A percentile compares a stretch with the other conserved stretches of the same genome.
phyloP scores from a whole-genome alignment of 176 grass and related monocot species.

The Themeda triandra region DNA sequence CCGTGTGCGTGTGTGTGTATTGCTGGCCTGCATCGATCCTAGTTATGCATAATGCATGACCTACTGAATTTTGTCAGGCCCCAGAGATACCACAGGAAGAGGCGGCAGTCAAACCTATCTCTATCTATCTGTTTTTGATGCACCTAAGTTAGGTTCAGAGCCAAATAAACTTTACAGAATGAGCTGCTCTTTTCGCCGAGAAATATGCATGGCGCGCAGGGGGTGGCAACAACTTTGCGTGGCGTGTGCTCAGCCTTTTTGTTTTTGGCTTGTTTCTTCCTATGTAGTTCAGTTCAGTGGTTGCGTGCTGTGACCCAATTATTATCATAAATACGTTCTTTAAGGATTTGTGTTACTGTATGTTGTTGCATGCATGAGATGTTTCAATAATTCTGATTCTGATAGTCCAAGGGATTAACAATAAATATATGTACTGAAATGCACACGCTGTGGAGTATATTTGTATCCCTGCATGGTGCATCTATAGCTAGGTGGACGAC shows the following conservation, averaged over 20 bases:
- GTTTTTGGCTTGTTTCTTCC: constrained; percentile 27
- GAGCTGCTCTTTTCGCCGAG: constrained; percentile 8
- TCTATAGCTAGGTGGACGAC: neutral
- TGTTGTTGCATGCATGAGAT: neutral
- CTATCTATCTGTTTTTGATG: constrained; percentile 24
- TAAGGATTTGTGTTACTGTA: neutral
- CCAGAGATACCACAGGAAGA: neutral
- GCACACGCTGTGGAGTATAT: neutral
- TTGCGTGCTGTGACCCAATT: neutral
- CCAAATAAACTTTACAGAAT: constrained; percentile 25
- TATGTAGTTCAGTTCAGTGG: neutral
- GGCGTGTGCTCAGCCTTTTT: constrained; percentile 6
- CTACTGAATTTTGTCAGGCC: too few relatives aligned
- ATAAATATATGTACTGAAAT: neutral
- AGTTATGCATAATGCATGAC: too few relatives aligned
- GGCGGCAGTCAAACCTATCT: constrained; percentile 33
- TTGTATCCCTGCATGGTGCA: neutral
- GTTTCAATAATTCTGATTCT: neutral
- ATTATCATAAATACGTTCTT: constrained; percentile 5
- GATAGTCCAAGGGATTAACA: neutral
- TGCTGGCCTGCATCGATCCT: too few relatives aligned
- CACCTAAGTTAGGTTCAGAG: constrained; percentile 10
- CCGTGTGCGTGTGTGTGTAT: too few relatives aligned
- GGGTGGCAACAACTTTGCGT: constrained; percentile 9
- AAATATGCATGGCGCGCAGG: constrained; percentile 33